Evolutionary conservation across 768 basidiomycete species (phyloP).

Genomic region (Hericium alpestre): DNA sequence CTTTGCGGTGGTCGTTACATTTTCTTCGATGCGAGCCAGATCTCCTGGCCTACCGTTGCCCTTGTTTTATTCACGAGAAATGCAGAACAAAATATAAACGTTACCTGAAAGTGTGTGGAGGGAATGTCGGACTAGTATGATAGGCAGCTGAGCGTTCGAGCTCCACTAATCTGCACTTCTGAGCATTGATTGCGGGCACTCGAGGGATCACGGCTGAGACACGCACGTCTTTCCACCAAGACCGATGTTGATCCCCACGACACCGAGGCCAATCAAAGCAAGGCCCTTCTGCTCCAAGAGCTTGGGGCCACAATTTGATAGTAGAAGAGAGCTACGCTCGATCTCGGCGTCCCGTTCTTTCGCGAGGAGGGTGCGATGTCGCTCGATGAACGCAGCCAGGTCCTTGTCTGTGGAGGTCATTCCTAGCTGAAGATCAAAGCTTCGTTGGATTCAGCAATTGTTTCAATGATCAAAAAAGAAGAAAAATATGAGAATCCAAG

Average conservation of each 20-base stretch:
- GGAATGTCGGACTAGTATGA: slow-evolving; percentile 59
- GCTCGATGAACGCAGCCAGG: slow-evolving; percentile 50
- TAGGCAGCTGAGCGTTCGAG: slow-evolving; percentile 76
- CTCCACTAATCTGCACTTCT: slow-evolving; percentile 64
- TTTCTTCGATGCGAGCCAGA: slow-evolving; percentile 74
- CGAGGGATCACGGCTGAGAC: neutral
- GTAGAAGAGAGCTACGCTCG: slow-evolving; percentile 63
- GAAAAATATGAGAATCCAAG: too few relatives aligned
- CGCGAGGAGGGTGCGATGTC: slow-evolving; percentile 55
- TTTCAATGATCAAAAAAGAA: neutral
- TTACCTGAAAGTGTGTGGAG: slow-evolving; percentile 79
- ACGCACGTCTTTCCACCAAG: slow-evolving; percentile 85
- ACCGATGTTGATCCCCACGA: slow-evolving; percentile 67
- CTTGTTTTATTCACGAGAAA: neutral
- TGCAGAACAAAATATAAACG: slow-evolving; percentile 1
- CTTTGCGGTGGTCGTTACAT: slow-evolving; percentile 31
- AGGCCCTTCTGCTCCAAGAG: slow-evolving; percentile 85
- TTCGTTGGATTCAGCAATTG: neutral
- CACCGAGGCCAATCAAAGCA: slow-evolving; percentile 62
- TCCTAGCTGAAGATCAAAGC: neutral
- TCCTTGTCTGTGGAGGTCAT: slow-evolving; percentile 18
- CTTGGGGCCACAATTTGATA: slow-evolving; percentile 74
- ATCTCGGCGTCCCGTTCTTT: slow-evolving; percentile 80
- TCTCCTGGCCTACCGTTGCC: slow-evolving; percentile 61
- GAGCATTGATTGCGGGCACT: slow-evolving; percentile 12